Evolutionary conservation across 805 yeast species (phyloP).

Genomic region (Candida ovalis): DNA sequence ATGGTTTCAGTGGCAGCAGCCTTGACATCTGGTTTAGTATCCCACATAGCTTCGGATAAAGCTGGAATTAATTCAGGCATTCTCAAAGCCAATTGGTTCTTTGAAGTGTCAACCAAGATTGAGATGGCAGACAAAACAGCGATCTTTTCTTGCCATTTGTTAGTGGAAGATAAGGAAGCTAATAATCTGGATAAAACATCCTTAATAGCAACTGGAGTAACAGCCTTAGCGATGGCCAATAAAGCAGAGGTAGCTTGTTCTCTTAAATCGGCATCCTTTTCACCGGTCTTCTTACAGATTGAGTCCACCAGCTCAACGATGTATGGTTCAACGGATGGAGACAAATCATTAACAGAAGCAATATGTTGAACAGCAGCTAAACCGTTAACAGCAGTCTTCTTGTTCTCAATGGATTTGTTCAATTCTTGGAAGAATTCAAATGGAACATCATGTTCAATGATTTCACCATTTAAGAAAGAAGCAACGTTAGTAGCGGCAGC

Average conservation of each 20-base stretch:
- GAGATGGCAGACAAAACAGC: constrained; percentile 83
- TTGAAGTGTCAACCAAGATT: constrained; percentile 88
- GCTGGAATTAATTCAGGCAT: constrained; percentile 99
- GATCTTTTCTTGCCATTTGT: constrained; percentile 98
- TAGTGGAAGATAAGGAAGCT: constrained; percentile 59
- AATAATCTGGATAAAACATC: constrained; percentile 79
- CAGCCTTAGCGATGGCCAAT: constrained; percentile 68
- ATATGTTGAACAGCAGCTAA: constrained; percentile 82
- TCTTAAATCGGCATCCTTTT: constrained; percentile 77
- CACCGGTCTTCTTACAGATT: constrained; percentile 80
- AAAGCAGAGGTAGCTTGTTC: constrained; percentile 74
- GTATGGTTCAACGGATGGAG: constrained; percentile 95
- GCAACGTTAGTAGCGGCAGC: constrained; percentile 88
- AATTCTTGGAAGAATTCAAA: constrained; percentile 77
- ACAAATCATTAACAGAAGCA: constrained; percentile 70
- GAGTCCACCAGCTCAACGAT: constrained; percentile 71
- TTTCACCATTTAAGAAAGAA: constrained; percentile 91
- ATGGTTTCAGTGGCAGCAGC: constrained; percentile 93
- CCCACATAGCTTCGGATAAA: constrained; percentile 99
- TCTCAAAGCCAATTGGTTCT: constrained; percentile 94
- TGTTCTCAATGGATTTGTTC: constrained; percentile 69
- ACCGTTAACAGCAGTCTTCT: constrained; percentile 81
- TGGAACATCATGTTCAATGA: constrained; percentile 98
- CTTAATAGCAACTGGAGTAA: constrained; percentile 94
- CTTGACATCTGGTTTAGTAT: constrained; percentile 98